Base-by-base conservation (phyloP, 495 filamentous ascomycete species). In the Chaetomium fimeti region DNA sequence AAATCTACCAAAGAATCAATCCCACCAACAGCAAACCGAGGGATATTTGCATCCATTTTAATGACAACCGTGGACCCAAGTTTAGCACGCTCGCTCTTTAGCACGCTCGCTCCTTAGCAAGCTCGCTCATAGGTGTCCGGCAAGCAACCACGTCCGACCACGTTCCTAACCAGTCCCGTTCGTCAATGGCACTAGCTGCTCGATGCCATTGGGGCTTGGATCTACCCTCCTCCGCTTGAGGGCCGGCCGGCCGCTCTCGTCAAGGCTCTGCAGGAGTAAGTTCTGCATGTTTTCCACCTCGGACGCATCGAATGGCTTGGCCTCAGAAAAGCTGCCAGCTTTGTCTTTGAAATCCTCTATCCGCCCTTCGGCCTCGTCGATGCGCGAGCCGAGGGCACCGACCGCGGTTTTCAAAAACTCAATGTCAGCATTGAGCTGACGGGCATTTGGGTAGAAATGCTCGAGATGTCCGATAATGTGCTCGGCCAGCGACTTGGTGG, bases 401-500 rank as follows among this genome's bases (percentile, higher is more conserved):
- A 56, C 22, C 25, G 15, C 15, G 40, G 6, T 25, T 15, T 66
- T 66, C 54, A 71, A 45, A 5, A 5, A 24, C 1, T 40, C 24
- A 0, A 71, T 32, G 24, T 69, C 61, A 5, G 36, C 54, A 2
- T 22, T 22, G 2, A 69, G n/a, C 25, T 68, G 57, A 6, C 47
- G 47, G 2, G 60, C 32, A 5, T 60, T 61, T 3, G 72, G 64
- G 20, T 66, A 69, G 12, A 73, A n/a, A 1, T 61, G 57, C 55
- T 69, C 63, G 18, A 77, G 24, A 11, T 69, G 63, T 0, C 68
- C 69, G 0, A 74, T 66, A 6, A 76, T 68, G 16, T 55, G 40
- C 42, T 75, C 67, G 0, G 67, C 68, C 2, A 77, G 52, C 1
- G 62, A 43, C 27, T 66, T 68, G 18, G 74, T 74, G 20, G 69